Percentiles rank a stretch among this genome's conserved stretches.
Conservation (phyloP, 495 filamentous ascomycete genomes). For the Penicillium salamii region DNA sequence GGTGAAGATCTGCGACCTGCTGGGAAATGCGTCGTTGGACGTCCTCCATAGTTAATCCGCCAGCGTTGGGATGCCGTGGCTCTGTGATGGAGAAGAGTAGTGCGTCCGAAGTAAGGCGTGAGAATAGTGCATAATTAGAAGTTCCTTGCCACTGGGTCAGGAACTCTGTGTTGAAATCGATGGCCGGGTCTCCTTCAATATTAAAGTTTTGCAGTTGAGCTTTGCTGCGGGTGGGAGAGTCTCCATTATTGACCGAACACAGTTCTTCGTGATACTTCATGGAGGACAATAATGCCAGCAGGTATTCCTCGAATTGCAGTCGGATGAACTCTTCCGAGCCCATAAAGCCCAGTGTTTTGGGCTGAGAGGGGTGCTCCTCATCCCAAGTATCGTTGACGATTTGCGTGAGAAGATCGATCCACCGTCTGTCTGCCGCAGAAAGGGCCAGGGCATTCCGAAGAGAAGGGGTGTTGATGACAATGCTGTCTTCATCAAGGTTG, state of each 20-base stretch:
- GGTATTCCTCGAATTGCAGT: conserved; percentile 96
- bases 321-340: conserved; percentile 98
- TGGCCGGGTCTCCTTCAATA: conserved; percentile 77
- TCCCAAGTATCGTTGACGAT: conserved; percentile 97
- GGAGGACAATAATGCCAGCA: conserved; percentile 81
- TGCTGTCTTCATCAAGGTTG: conserved; percentile 87
- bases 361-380: conserved; percentile 78
- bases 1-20: conserved; percentile 82
- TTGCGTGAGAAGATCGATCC: conserved; percentile 94
- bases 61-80: conserved; percentile 88
- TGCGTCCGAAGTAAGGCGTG: conserved; percentile 70
- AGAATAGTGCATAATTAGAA: conserved; percentile 84
- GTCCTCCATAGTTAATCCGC: conserved; percentile 92
- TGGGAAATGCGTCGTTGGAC: conserved; percentile 86
- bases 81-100: conserved; percentile 93
- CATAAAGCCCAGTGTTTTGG: conserved; percentile 91
- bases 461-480: conserved; percentile 78
- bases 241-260: conserved; percentile 24
- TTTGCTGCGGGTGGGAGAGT: conserved; percentile 27
- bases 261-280: conserved; percentile 88
- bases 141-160: conserved; percentile 79
- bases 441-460: conserved; percentile 75
- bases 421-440: conserved; percentile 83
- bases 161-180: conserved; percentile 72
- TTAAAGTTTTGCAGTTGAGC: conserved; percentile 39